Evolutionary conservation across 2,329 filamentous ascomycete species (phyloP).

Genomic region (Penicillium palitans): DNA sequence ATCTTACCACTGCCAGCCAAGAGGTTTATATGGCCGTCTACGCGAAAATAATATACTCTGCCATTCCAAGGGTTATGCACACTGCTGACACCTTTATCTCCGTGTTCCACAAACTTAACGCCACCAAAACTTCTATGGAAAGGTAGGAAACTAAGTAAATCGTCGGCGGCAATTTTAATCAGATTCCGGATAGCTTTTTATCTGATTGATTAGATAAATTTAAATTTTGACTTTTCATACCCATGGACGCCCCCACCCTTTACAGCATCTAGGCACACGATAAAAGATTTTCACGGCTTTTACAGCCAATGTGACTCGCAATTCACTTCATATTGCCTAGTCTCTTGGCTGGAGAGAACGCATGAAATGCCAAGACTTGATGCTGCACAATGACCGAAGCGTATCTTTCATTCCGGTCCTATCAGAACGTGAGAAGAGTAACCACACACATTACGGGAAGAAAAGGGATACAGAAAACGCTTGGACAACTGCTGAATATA

Average conservation of each 20-base stretch:
- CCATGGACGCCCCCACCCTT: neutral
- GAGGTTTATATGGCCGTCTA: neutral
- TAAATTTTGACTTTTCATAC: neutral
- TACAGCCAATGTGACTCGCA: neutral
- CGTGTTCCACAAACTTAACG: neutral
- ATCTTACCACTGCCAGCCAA: neutral
- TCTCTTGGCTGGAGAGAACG: neutral
- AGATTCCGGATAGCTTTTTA: neutral
- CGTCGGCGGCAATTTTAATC: neutral
- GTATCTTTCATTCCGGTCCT: neutral
- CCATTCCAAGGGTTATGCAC: neutral
- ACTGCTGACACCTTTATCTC: neutral
- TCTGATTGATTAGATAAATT: slow-evolving; percentile 8
- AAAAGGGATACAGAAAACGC: neutral
- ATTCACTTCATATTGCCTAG: neutral
- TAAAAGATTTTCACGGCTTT: neutral
- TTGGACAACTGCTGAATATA: neutral
- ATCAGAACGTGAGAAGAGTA: neutral
- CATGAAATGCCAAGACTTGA: neutral
- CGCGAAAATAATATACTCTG: neutral
- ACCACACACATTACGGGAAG: neutral
- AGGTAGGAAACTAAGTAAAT: neutral
- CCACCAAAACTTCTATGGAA: neutral
- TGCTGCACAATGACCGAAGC: neutral
- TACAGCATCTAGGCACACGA: neutral